A percentile compares a stretch with the other conserved stretches of the same genome.
phyloP scores from a whole-genome alignment of 495 filamentous ascomycete genomes.

The Penicillium daleae region DNA sequence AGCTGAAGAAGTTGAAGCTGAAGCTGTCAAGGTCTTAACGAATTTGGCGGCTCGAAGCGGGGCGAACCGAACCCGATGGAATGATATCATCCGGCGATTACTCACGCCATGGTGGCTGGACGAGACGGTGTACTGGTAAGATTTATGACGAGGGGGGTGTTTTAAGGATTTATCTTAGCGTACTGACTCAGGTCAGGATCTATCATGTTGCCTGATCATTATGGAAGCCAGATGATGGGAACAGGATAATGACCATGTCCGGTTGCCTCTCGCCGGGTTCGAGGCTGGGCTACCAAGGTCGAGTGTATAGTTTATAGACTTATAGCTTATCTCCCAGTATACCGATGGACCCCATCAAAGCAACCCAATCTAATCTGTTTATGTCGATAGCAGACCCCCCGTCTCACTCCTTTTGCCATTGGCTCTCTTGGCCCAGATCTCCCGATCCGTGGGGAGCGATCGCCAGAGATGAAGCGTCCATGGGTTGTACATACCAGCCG shows the following conservation, averaged over 20 bases:
- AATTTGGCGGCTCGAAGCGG: conserved; percentile 25
- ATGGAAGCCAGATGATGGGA: background rate
- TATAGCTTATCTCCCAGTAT: background rate
- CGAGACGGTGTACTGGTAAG: background rate
- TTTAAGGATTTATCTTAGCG: no score
- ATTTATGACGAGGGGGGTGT: no score
- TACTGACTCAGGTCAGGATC: background rate
- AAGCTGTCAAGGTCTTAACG: background rate
- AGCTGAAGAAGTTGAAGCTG: background rate
- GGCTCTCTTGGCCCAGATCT: background rate
- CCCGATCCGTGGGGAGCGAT: conserved; percentile 4
- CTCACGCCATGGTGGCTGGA: background rate
- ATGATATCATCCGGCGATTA: conserved; percentile 29
- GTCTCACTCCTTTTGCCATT: background rate
- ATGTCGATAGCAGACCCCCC: background rate
- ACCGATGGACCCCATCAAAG: background rate
- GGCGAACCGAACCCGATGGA: conserved; percentile 11
- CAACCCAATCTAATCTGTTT: background rate
- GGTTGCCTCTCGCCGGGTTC: background rate
- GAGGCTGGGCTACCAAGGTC: background rate
- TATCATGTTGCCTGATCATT: background rate
- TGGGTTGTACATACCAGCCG: conserved; percentile 4
- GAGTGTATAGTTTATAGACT: background rate
- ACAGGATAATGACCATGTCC: background rate
- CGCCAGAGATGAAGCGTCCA: conserved; percentile 16